Base-by-base conservation (phyloP, 257 asterid species). In the Plantago elongata region DNA sequence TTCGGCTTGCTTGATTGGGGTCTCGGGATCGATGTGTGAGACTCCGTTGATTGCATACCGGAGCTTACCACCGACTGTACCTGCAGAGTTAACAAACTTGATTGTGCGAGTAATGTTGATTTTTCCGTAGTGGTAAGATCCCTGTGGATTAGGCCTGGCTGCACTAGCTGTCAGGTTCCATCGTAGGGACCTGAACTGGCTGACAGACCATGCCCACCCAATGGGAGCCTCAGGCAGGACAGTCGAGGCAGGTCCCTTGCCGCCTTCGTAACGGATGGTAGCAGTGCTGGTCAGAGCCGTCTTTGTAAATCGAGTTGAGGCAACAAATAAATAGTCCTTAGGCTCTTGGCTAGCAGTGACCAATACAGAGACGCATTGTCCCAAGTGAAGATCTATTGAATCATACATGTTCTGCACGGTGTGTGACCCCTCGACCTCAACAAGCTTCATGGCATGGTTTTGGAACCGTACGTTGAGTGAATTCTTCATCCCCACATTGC, bases 81-180 rank as follows among this genome's bases (percentile, higher is more conserved):
- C 54, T 0, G 51, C 76, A 0, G 78, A 29, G 10, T 65, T 75
- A 7, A 64, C 83, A 0, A 85, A 45, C 66, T 69, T 78, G 58
- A 85, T 76, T 2, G 94, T 85, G 5, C 88, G 79, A 0, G 90
- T 81, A 54, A 85, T 75, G 58, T 83, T 78, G 72, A 85, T 83
- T 9, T 80, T 60, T 0, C 94, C 90, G 10, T 85, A 85, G 44
- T 80, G 94, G 66, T 85, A 85, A 0, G 94, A 85, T 0, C 94
- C 94, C 57, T 85, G 90, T 0, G 94, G 90, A 17, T 82, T 85
- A 13, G 94, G 94, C 63, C 94, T 76, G 22, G 94, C 94, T 9
- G 94, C 89, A 38, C 86, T 83, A 16, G 90, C 90, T 0, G 90
- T 85, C 1, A 85, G 60, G 51, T 85, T 85, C 94, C 94, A 85